Evolutionary conservation across 108 stramenopile species (phyloP).

Genomic region (Phaeodactylum tricornutum): DNA sequence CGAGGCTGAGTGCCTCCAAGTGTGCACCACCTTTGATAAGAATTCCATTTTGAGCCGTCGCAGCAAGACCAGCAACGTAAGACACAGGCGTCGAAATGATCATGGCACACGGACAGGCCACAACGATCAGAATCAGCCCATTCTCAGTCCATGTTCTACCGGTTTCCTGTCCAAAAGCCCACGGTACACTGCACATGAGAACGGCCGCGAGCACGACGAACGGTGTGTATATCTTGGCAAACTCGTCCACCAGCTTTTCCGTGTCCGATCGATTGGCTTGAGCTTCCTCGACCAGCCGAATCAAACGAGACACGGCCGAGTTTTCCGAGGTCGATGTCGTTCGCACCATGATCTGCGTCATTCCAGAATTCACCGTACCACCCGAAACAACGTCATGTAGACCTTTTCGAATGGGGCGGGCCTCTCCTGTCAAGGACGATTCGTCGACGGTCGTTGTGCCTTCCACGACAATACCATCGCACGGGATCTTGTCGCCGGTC

Average conservation of each 20-base stretch:
- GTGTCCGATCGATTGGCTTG: conserved; percentile 68
- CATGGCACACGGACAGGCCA: conserved; percentile 79
- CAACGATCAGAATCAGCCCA: conserved; percentile 67
- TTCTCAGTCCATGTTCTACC: conserved; percentile 47
- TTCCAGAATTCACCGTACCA: conserved; percentile 72
- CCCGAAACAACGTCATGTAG: conserved; percentile 42
- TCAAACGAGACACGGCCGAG: conserved; percentile 63
- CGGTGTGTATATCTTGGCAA: conserved; percentile 73
- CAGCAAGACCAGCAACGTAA: conserved; percentile 76
- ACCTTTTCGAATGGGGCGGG: conserved; percentile 58
- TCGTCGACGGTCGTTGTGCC: conserved; percentile 58
- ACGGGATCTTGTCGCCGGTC: conserved; percentile 87
- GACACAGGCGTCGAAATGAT: conserved; percentile 80
- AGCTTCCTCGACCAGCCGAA: conserved; percentile 76
- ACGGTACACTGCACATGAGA: conserved; percentile 68
- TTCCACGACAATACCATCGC: conserved; percentile 82
- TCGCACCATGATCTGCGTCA: conserved; percentile 43
- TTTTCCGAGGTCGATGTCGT: conserved; percentile 61
- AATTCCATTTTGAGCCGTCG: conserved; percentile 74
- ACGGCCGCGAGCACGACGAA: conserved; percentile 42
- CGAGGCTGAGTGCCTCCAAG: conserved; percentile 55
- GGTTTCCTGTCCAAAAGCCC: conserved; percentile 46
- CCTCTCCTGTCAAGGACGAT: conserved; percentile 70
- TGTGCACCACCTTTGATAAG: conserved; percentile 66
- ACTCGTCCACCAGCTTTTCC: conserved; percentile 69